Base-by-base conservation (phyloP, 2,329 filamentous ascomycete genomes). In the Botrytis elliptica region DNA sequence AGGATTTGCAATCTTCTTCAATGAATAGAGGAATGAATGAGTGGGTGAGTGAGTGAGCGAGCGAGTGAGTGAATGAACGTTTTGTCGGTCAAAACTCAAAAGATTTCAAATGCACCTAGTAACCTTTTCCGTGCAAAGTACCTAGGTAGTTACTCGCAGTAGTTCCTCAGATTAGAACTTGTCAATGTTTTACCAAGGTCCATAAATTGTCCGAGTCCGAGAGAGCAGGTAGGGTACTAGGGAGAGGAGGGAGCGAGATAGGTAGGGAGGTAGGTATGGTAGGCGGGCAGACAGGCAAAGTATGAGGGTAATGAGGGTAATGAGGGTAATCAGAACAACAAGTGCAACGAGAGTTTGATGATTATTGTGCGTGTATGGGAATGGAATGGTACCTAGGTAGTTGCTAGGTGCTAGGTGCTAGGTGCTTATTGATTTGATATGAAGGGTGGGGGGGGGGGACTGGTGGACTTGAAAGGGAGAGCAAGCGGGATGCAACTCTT, bases 1-100 rank as follows among this genome's bases (percentile, higher is more conserved):
- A 42, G 60, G 60, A 63, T 63, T 63, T 63, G 60, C 38, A 63
- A 63, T 29, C 60, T 42, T 63, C 60, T 63, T 42, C 60, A 20
- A 42, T 29, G 38, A 40, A n/a, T 8, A 25, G 22, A 52, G 25
- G 49, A 52, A 14, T n/a, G 22, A 12, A 10, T 52, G 46, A 25
- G 10, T 25, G 49, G 2, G 49, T 52, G 49, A 14, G 49, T 5
- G 22, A 52, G 4, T 12, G 59, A 52, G 22, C 14, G 49, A 52
- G 44, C 3, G 20, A 46, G 3, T 12, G 59, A 55, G 25, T 18
- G 52, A 55, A 18, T 55, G 52, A 18, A 55, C 52, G 52, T n/a
- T 55, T 63, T 29, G 60, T 63, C 25, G 60, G 60, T 42, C 60
- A 63, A 63, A 62, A 42, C 36, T 63, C 60, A 63, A 42, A 62